phyloP scores from a whole-genome alignment of 768 basidiomycete genomes.

The Mycena olivaceomarginata region DNA sequence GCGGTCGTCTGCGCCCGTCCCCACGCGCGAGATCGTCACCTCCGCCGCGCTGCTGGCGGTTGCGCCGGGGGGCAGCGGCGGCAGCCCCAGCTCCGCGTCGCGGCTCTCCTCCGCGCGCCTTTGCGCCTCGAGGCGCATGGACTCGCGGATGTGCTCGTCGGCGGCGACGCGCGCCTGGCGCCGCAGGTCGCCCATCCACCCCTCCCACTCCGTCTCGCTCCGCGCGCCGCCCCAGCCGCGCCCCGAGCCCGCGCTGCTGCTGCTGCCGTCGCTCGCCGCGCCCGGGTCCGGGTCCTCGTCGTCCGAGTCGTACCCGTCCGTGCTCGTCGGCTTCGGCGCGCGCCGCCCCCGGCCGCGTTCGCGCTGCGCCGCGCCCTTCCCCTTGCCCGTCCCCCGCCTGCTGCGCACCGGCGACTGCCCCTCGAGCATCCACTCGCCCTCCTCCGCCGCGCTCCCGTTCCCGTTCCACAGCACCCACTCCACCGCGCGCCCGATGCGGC shows the following conservation, averaged over 20 bases:
- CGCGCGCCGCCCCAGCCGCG: constrained; percentile 5
- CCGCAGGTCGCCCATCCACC: constrained; percentile 77
- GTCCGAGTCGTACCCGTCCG: constrained; percentile 43
- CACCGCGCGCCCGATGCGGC: constrained; percentile 74
- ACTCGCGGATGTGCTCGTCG: constrained; percentile 37
- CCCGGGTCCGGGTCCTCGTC: constrained; percentile 47
- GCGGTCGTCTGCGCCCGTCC: constrained; percentile 45
- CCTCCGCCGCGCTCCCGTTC: constrained; percentile 14
- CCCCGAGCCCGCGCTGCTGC: neutral
- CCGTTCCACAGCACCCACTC: constrained; percentile 64
- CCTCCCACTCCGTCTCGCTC: constrained; percentile 80
- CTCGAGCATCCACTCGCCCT: constrained; percentile 25
- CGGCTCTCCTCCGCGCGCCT: constrained; percentile 38
- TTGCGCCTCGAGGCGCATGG: constrained; percentile 39
- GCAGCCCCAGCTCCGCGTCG: constrained; percentile 38
- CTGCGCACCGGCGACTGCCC: neutral
- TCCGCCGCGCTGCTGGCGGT: neutral
- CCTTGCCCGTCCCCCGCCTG: no score
- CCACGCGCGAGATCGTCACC: constrained; percentile 36
- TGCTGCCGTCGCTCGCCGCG: constrained; percentile 54
- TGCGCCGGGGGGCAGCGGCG: neutral
- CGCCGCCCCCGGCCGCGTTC: neutral
- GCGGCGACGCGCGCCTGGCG: constrained; percentile 58
- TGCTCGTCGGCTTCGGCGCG: constrained; percentile 39
- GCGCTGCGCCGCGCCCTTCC: neutral